Percentiles rank a stretch among this genome's conserved stretches.
Evolutionary conservation across 1,284 basidiomycete species (phyloP).

Genomic region (Moesziomyces sp.): DNA sequence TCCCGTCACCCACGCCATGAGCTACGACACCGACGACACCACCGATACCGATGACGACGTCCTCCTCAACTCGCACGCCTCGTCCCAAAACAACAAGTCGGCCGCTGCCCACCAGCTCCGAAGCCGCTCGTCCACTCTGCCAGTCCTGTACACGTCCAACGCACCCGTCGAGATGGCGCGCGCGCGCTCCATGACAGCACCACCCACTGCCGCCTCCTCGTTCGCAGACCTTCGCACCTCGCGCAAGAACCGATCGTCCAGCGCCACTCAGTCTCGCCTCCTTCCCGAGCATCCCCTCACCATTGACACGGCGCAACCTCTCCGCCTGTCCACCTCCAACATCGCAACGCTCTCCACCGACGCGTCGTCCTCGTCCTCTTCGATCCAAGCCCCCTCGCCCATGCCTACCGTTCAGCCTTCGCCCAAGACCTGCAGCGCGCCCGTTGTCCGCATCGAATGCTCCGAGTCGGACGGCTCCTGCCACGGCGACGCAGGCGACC

Average conservation of each 20-base stretch:
- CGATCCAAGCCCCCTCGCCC: conserved; percentile 8
- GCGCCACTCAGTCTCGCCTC: conserved; percentile 19
- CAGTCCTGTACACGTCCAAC: conserved; percentile 2
- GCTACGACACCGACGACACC: conserved; percentile 34
- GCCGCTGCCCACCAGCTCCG: conserved; percentile 11
- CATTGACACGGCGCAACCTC: conserved; percentile 50
- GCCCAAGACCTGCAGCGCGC: conserved; percentile 18
- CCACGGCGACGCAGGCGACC: conserved; percentile 58
- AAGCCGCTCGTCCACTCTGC: conserved; percentile 27
- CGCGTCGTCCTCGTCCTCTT: background rate
- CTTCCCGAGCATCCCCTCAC: conserved; percentile 47
- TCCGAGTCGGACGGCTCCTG: conserved; percentile 59
- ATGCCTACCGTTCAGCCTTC: conserved; percentile 15
- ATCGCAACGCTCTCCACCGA: conserved; percentile 14
- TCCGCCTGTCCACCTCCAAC: conserved; percentile 34
- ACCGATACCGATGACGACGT: conserved; percentile 36
- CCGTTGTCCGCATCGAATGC: conserved; percentile 38
- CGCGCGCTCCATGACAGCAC: conserved; percentile 31
- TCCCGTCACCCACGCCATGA: conserved; percentile 21
- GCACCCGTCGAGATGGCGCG: conserved; percentile 20
- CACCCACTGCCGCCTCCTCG: conserved; percentile 2
- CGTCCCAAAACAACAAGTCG: conserved; percentile 1
- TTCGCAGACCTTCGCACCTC: conserved; percentile 8
- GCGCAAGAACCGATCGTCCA: conserved; percentile 21
- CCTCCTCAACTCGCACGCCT: background rate